Evolutionary conservation across 352 stramenopile genomes (phyloP).

Genomic region (Globisporangium nunn): DNA sequence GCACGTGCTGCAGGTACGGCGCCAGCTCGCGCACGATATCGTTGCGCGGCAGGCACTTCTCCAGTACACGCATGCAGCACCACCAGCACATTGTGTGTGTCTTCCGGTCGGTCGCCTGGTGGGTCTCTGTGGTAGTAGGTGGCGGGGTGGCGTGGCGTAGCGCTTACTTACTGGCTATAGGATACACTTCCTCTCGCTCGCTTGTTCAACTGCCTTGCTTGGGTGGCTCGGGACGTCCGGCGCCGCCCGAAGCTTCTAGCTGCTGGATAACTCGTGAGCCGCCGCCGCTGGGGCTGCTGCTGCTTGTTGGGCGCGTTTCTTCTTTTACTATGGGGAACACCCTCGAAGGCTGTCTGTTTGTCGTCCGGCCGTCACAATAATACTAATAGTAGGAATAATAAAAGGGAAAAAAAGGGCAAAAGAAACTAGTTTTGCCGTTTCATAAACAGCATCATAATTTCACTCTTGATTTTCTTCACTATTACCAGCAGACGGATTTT

Average conservation of each 20-base stretch:
- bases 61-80: slow-evolving; percentile 85
- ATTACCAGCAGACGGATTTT: too few species aligned
- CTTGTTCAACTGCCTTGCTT: not conserved
- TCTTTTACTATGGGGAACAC: slow-evolving; percentile 1
- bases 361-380: slow-evolving; percentile 4
- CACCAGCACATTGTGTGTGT: slow-evolving; percentile 69
- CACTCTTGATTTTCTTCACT: too few species aligned
- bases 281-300: too few species aligned
- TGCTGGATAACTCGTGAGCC: too few species aligned
- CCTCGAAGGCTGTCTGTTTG: not conserved
- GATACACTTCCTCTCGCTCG: not conserved
- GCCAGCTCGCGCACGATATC: slow-evolving; percentile 84
- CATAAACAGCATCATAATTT: too few species aligned
- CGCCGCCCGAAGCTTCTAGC: too few species aligned
- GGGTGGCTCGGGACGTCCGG: too few species aligned
- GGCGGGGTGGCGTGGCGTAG: too few species aligned
- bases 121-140: not conserved
- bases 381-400: too few species aligned
- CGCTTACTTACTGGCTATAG: too few species aligned
- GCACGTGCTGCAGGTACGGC: slow-evolving; percentile 81
- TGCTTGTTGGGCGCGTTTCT: slow-evolving; percentile 7
- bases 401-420: not conserved
- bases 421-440: too few species aligned
- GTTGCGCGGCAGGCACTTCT: slow-evolving; percentile 81
- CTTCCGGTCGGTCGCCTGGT: not conserved